Percentiles rank a stretch among this genome's conserved stretches.
Evolutionary conservation across 2,329 filamentous ascomycete genomes (phyloP).

Genomic region (Neofusicoccum sp.): DNA sequence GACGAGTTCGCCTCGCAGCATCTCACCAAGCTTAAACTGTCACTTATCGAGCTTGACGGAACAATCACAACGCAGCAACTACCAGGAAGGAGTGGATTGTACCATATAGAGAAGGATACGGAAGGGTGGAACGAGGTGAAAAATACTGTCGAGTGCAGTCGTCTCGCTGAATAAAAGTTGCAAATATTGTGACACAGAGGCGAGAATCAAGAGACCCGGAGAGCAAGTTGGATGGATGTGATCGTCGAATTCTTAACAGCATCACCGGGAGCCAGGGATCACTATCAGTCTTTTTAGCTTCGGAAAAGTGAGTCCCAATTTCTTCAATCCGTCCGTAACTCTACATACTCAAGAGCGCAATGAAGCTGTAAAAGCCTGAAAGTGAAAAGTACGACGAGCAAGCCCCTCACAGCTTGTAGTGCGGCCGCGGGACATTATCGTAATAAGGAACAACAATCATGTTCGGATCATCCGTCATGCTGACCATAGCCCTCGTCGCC

Average conservation of each 20-base stretch:
- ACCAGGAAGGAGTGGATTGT: no score
- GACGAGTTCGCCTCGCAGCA: neutral
- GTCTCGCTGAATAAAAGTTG: neutral
- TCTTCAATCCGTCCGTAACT: neutral
- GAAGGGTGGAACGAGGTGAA: neutral
- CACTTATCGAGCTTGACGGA: neutral
- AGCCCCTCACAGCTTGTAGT: conserved; percentile 21
- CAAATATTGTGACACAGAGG: neutral
- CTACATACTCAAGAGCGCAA: no score
- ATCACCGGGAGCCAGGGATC: neutral
- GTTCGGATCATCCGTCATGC: conserved; percentile 41
- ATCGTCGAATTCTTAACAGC: neutral
- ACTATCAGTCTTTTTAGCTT: neutral
- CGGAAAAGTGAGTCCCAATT: neutral
- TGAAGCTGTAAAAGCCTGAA: no score
- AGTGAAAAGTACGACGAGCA: no score
- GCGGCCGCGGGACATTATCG: conserved; percentile 45
- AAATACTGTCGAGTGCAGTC: neutral
- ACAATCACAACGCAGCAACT: neutral
- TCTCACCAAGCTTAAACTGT: neutral
- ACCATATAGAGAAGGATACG: neutral
- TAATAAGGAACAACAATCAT: conserved; percentile 51
- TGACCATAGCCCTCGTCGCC: conserved; percentile 43
- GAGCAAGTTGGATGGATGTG: neutral
- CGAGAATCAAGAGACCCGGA: neutral